Evolutionary conservation across 371 early-diverging fungal species (phyloP), one percentile per base, ranked within the genome.

Genomic region (Haplosporangium sp.): DNA sequence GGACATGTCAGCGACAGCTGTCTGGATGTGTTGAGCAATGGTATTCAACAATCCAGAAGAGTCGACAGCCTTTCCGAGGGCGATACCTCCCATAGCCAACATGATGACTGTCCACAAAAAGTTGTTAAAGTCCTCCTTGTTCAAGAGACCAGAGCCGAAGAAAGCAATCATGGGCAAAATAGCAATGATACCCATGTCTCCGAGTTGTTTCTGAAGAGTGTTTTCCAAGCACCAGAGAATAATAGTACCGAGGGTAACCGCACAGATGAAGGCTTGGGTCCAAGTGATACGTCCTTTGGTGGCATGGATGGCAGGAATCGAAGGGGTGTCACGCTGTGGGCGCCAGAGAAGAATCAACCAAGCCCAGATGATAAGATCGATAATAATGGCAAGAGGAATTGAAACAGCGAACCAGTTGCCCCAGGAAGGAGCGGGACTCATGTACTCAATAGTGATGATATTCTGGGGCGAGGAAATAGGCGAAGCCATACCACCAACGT

Each of bases 21-120:
- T 76, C 39, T 92, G 88, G 53, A 97, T 91, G 13, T 86, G 70
- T 9, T 79, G 82, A 4, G 96, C 95, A 63, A 97, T 92, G 38
- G 90, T 89, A 35, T 89, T 86, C 34, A 97, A 84, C 64, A 89
- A 72, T 3, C 96, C 94, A 1, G 92, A 90, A 13, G 89, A 90
- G 48, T 94, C 91, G 8, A 94, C 94, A 0, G 94, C 92, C 67
- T 93, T 93, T 50, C 96, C 96, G 11, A 95, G 88, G 0, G 92
- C 90, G 67, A 92, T 93, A 61, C 96, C 96, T 48, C 95, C 96
- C 94, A 94, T 94, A 4, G 96, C 96, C n/a, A 95, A 83, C 85
- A 94, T 89, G 66, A 94, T 93, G 20, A 95, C 96, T 52, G 89
- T 90, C 92, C 91, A 92, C 70, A 90, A 77, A 65, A 91, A 90